These are phyloP conservation scores for Withania somnifera DNA, from an alignment of 305 asterid genomes.

Conservation along the genomic window DNA sequence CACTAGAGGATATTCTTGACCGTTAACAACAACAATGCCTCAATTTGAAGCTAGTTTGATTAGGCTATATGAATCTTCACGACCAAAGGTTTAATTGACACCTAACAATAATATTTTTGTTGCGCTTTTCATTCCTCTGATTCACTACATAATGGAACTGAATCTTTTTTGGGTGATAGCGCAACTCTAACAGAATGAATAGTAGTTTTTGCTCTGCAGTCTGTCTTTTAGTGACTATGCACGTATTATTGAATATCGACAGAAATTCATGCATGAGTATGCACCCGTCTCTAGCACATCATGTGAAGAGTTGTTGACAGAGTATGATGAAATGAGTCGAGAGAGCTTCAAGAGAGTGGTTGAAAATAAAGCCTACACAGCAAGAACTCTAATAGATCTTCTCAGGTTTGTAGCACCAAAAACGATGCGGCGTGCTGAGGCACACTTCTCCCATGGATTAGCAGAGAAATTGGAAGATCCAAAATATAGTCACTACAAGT, in stretches of 20 bases:
- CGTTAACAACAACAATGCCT: neutral
- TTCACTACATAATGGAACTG: neutral
- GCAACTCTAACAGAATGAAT: neutral
- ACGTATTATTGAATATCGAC: neutral
- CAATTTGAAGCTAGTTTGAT: neutral
- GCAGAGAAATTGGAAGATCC: constrained; percentile 75
- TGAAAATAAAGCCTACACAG: constrained; percentile 54
- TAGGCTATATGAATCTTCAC: neutral
- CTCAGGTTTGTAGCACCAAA: constrained; percentile 72
- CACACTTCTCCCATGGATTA: constrained; percentile 86
- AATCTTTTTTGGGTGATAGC: neutral
- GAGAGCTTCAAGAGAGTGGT: constrained; percentile 39
- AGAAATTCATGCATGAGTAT: constrained; percentile 7
- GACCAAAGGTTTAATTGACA: neutral
- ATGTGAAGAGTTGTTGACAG: constrained; percentile 67
- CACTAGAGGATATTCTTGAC: neutral
- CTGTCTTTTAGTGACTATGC: neutral
- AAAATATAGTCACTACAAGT: constrained; percentile 64
- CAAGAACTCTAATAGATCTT: constrained; percentile 46
- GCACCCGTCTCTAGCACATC: constrained; percentile 17
- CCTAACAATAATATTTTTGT: neutral
- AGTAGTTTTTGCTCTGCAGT: neutral
- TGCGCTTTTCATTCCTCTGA: neutral
- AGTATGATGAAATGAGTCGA: constrained; percentile 52
- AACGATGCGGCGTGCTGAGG: constrained; percentile 74